Evolutionary conservation across 140 eudicot species (phyloP).

Genomic region (Erigeron philadelphicus): DNA sequence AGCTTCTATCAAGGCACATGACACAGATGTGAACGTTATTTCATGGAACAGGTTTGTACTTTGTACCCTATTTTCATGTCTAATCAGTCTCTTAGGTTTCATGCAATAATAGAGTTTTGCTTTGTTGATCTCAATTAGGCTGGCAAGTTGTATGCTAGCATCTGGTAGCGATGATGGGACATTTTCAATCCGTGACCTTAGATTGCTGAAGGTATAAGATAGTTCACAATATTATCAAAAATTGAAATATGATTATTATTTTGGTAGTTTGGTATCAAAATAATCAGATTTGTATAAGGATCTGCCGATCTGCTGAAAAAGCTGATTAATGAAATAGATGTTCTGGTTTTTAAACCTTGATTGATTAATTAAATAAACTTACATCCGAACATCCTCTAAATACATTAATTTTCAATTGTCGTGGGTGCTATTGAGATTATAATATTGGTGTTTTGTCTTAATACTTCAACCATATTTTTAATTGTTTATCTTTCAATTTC

Average conservation of each 20-base stretch:
- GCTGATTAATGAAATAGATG: background rate
- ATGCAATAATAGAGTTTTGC: background rate
- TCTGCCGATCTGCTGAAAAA: background rate
- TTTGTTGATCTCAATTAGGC: constrained; percentile 37
- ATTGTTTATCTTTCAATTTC: background rate
- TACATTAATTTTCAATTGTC: background rate
- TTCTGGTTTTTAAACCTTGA: background rate
- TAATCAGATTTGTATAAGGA: background rate
- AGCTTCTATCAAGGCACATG: constrained; percentile 67
- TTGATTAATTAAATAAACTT: background rate
- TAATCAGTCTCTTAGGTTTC: background rate
- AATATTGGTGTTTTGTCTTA: background rate
- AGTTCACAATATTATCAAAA: background rate
- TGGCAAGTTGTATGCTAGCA: constrained; percentile 82
- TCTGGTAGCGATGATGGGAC: constrained; percentile 98
- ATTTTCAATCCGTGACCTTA: constrained; percentile 80
- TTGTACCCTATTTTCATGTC: background rate
- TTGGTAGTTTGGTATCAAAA: background rate
- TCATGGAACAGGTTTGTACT: constrained; percentile 92
- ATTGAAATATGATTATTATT: background rate
- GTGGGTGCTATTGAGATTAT: background rate
- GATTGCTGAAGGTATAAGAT: constrained; percentile 66
- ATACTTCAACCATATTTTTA: background rate
- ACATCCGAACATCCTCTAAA: background rate
- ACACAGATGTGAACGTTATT: constrained; percentile 89